These are phyloP conservation scores for Coemansia sp. DNA, from an alignment of 192 early-diverging fungal genomes.

Conservation along the genomic window DNA sequence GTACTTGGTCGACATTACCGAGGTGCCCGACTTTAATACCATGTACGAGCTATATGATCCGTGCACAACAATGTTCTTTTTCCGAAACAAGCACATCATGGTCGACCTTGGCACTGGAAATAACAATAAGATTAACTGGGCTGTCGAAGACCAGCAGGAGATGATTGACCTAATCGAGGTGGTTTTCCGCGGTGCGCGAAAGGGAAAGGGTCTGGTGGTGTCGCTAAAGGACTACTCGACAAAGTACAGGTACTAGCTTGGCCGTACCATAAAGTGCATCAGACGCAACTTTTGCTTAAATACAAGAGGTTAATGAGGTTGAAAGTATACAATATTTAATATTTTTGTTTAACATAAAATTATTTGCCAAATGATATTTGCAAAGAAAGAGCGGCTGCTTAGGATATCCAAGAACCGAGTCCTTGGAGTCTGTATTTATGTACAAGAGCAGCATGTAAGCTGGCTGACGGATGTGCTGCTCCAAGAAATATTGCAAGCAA, in stretches of 20 bases:
- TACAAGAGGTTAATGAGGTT: not conserved
- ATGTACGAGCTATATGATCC: slow-evolving; percentile 99
- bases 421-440: slow-evolving; percentile 32
- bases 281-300: not conserved
- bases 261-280: slow-evolving; percentile 15
- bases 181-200: slow-evolving; percentile 91
- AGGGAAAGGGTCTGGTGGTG: slow-evolving; percentile 96
- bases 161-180: slow-evolving; percentile 90
- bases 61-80: slow-evolving; percentile 98
- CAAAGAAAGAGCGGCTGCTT: slow-evolving; percentile 33
- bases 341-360: not conserved
- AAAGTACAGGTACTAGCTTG: slow-evolving; percentile 89
- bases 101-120: slow-evolving; percentile 98
- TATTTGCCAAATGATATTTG: slow-evolving; percentile 33
- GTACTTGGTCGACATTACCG: slow-evolving; percentile 91
- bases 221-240: slow-evolving; percentile 96
- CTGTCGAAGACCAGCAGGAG: slow-evolving; percentile 91
- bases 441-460: slow-evolving; percentile 29
- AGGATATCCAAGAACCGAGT: slow-evolving; percentile 21
- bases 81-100: slow-evolving; percentile 96
- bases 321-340: not conserved
- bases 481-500: slow-evolving; percentile 44
- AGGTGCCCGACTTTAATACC: slow-evolving; percentile 90
- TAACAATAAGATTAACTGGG: slow-evolving; percentile 99
- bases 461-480: slow-evolving; percentile 48